These are phyloP conservation scores for Phaeosphaeriaceae sp. DNA, from an alignment of 2,329 filamentous ascomycete species.

Conservation along the genomic window DNA sequence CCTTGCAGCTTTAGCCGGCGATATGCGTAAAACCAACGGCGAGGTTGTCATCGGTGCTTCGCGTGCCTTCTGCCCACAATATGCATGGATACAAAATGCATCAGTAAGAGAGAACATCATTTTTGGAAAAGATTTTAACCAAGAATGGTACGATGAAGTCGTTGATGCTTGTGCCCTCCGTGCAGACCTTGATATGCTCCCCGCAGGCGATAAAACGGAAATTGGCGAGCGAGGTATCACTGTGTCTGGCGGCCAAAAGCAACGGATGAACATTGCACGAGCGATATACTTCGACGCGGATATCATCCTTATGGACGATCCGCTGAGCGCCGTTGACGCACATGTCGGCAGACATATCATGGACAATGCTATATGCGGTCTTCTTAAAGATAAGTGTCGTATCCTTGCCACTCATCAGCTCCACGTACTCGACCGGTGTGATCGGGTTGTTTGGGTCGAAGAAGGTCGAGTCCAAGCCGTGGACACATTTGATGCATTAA, in stretches of 20 bases:
- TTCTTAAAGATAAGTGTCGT: slow-evolving; percentile 86
- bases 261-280: slow-evolving; percentile 90
- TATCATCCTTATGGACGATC: slow-evolving; percentile 69
- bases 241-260: slow-evolving; percentile 93
- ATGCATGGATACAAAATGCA: slow-evolving; percentile 96
- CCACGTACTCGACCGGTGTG: slow-evolving; percentile 88
- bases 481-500: slow-evolving; percentile 88
- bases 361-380: slow-evolving; percentile 89
- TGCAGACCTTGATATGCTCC: slow-evolving; percentile 91
- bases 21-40: slow-evolving; percentile 85
- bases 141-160: slow-evolving; percentile 82
- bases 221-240: slow-evolving; percentile 96
- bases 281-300: slow-evolving; percentile 71
- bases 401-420: slow-evolving; percentile 94
- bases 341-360: slow-evolving; percentile 77
- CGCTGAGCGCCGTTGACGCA: slow-evolving; percentile 63
- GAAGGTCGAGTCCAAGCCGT: slow-evolving; percentile 82
- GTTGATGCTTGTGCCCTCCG: slow-evolving; percentile 83
- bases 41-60: slow-evolving; percentile 77
- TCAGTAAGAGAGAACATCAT: slow-evolving; percentile 87
- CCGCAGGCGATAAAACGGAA: slow-evolving; percentile 84
- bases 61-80: slow-evolving; percentile 91
- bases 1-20: slow-evolving; percentile 85
- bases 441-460: slow-evolving; percentile 93
- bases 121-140: slow-evolving; percentile 79